A percentile compares a stretch with the other conserved stretches of the same genome.
Conservation (phyloP, 2,329 filamentous ascomycete species). For the Xylogone sp. region DNA sequence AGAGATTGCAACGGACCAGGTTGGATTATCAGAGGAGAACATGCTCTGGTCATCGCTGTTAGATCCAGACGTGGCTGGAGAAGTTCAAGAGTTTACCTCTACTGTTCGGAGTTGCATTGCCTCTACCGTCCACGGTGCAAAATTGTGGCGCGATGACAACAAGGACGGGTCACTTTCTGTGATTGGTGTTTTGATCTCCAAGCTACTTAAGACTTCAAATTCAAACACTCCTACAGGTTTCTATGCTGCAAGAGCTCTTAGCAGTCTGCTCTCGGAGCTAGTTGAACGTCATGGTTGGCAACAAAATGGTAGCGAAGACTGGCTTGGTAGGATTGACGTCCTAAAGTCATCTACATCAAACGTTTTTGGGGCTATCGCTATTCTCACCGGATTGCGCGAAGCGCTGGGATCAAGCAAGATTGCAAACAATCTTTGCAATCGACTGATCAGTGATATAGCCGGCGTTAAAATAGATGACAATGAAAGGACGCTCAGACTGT, state of each 20-base stretch:
- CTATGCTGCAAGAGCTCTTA: slow-evolving; percentile 51
- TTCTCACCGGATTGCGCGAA: slow-evolving; percentile 50
- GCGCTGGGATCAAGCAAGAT: slow-evolving; percentile 43
- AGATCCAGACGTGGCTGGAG: slow-evolving; percentile 25
- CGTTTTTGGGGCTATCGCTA: slow-evolving; percentile 44
- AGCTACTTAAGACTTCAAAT: slow-evolving; percentile 40
- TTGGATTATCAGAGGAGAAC: slow-evolving; percentile 37
- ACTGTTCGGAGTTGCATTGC: slow-evolving; percentile 6
- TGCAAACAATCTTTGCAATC: slow-evolving; percentile 53
- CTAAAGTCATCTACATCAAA: slow-evolving; percentile 45
- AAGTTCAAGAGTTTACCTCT: slow-evolving; percentile 14
- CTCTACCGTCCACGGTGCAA: slow-evolving; percentile 32
- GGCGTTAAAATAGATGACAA: slow-evolving; percentile 32
- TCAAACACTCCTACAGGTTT: slow-evolving; percentile 40
- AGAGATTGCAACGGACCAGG: slow-evolving; percentile 50
- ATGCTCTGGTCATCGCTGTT: slow-evolving; percentile 44
- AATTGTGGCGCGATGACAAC: slow-evolving; percentile 38
- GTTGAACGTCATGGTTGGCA: slow-evolving; percentile 43
- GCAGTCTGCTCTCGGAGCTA: slow-evolving; percentile 44
- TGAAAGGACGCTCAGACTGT: slow-evolving; percentile 41
- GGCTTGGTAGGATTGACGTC: slow-evolving; percentile 40
- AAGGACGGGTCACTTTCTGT: slow-evolving; percentile 32
- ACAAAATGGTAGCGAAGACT: slow-evolving; percentile 40
- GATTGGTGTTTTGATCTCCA: slow-evolving; percentile 38
- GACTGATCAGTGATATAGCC: slow-evolving; percentile 57